phyloP scores from a whole-genome alignment of 2,329 filamentous ascomycete species.

The Coleophoma cylindrospora region DNA sequence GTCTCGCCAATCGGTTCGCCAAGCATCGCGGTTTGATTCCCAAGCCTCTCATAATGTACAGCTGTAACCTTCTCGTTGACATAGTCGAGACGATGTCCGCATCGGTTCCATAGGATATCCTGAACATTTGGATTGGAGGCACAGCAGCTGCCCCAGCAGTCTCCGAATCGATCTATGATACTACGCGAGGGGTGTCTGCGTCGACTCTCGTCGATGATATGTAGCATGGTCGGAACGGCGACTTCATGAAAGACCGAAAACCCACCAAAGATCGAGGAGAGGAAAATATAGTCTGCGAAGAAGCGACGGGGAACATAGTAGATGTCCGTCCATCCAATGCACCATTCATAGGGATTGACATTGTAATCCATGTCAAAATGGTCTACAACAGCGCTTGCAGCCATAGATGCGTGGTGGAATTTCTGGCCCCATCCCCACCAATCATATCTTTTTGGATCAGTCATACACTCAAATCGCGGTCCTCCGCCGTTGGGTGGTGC shows the following conservation, averaged over 20 bases:
- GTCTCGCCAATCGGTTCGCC: neutral
- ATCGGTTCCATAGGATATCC: neutral
- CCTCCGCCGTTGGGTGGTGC: constrained; percentile 4
- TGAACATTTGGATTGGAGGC: neutral
- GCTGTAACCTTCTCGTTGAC: neutral
- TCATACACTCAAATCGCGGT: constrained; percentile 6
- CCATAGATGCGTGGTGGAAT: constrained; percentile 5
- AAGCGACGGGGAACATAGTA: constrained; percentile 28
- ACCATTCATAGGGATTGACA: constrained; percentile 20
- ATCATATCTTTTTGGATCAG: neutral
- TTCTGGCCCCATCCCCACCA: constrained; percentile 1
- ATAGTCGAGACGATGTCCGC: constrained; percentile 2
- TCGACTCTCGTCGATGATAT: constrained; percentile 24
- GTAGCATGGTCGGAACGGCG: constrained; percentile 26
- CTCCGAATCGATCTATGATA: neutral
- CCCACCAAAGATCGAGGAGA: constrained; percentile 19
- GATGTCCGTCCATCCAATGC: constrained; percentile 28
- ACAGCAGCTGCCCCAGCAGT: constrained; percentile 3
- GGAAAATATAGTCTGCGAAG: constrained; percentile 26
- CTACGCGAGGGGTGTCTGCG: constrained; percentile 3
- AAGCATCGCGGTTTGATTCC: neutral
- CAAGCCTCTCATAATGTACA: constrained; percentile 1
- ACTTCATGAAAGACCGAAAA: constrained; percentile 25
- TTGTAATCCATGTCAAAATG: constrained; percentile 19
- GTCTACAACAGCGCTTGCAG: constrained; percentile 9